phyloP scores from a whole-genome alignment of 306 rosid species.

The Dalbergia cultrata region DNA sequence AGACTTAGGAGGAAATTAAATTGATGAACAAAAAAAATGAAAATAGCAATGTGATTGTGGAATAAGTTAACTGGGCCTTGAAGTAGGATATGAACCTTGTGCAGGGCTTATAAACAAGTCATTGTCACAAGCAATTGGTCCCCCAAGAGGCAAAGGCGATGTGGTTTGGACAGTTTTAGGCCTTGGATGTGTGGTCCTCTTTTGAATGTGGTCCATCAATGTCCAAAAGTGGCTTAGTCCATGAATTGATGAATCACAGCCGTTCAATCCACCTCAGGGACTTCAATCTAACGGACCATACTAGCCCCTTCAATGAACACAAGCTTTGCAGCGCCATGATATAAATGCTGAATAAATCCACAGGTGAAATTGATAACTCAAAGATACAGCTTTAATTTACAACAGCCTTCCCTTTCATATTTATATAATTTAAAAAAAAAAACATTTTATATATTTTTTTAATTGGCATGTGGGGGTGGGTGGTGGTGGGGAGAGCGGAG shows the following conservation, averaged over 20 bases:
- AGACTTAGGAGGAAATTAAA: slow-evolving; percentile 12
- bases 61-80: slow-evolving; percentile 43
- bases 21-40: neutral
- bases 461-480: slow-evolving; percentile 26
- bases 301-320: slow-evolving; percentile 43
- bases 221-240: slow-evolving; percentile 50
- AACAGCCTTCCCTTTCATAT: slow-evolving; percentile 26
- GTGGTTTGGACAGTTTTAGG: slow-evolving; percentile 33
- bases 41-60: neutral
- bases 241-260: slow-evolving; percentile 56
- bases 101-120: slow-evolving; percentile 40
- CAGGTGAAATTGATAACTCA: slow-evolving; percentile 61
- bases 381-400: slow-evolving; percentile 47
- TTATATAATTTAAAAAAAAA: neutral
- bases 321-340: slow-evolving; percentile 38
- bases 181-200: slow-evolving; percentile 60
- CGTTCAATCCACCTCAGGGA: slow-evolving; percentile 42
- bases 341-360: slow-evolving; percentile 47
- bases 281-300: slow-evolving; percentile 50
- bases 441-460: neutral
- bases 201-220: slow-evolving; percentile 51
- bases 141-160: slow-evolving; percentile 43
- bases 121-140: slow-evolving; percentile 49
- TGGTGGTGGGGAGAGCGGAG: slow-evolving; percentile 37
- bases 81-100: slow-evolving; percentile 34